These are phyloP conservation scores for Halteria grandinella DNA, from an alignment of 73 alveolate species.

Conservation along the genomic window DNA sequence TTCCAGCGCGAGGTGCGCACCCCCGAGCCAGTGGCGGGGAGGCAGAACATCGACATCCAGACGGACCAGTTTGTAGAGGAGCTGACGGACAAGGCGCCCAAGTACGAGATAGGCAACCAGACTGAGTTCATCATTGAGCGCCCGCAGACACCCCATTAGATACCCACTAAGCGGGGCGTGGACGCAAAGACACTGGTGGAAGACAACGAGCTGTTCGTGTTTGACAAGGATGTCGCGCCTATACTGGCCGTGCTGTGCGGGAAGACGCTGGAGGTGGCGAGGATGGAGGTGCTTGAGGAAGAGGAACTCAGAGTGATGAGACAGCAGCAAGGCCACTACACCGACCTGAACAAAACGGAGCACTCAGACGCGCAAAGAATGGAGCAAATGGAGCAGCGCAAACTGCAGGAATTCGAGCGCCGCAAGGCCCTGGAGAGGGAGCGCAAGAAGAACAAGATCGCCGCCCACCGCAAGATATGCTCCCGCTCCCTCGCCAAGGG, in stretches of 20 bases:
- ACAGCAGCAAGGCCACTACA: conserved; percentile 92
- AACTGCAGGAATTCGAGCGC: conserved; percentile 85
- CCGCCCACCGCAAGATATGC: conserved; percentile 63
- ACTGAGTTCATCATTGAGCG: conserved; percentile 91
- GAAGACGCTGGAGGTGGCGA: conserved; percentile 89
- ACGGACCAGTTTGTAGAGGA: conserved; percentile 85
- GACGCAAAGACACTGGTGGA: conserved; percentile 91
- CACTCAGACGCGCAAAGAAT: conserved; percentile 91
- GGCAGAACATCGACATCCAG: conserved; percentile 81
- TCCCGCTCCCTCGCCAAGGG: conserved; percentile 46
- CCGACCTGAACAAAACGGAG: conserved; percentile 87
- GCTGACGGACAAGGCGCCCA: conserved; percentile 74
- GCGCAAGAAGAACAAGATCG: conserved; percentile 49
- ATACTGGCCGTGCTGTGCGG: conserved; percentile 88
- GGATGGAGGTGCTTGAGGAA: conserved; percentile 98
- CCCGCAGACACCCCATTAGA: conserved; percentile 92
- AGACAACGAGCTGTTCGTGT: conserved; percentile 85
- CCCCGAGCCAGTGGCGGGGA: conserved; percentile 82
- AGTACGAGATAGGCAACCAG: conserved; percentile 85
- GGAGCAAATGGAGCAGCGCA: conserved; percentile 90
- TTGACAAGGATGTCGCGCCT: conserved; percentile 94
- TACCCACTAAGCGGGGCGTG: conserved; percentile 87
- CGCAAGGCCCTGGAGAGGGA: conserved; percentile 61
- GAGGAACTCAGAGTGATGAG: conserved; percentile 93
- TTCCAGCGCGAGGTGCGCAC: conserved; percentile 67